These are phyloP conservation scores for Dendrobium nobile DNA, from an alignment of 106 monocot species.

Conservation along the genomic window DNA sequence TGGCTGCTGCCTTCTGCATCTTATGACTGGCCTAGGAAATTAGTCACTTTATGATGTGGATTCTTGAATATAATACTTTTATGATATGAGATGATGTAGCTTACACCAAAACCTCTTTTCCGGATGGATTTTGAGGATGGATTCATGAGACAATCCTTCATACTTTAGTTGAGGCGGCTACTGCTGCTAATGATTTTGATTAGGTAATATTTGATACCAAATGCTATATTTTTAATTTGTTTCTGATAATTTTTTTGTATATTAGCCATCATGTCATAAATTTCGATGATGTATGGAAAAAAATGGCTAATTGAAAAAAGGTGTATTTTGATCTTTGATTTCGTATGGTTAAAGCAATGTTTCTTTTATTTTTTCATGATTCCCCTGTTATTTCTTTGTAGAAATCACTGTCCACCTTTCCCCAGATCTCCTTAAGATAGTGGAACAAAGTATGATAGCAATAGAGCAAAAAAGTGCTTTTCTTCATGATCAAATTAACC, in stretches of 20 bases:
- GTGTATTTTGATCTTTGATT: not conserved
- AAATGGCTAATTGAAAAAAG: not conserved
- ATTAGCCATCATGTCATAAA: not conserved
- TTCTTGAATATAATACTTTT: not conserved
- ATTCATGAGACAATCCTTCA: not conserved
- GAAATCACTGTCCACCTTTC: constrained; percentile 16
- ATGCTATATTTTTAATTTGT: not conserved
- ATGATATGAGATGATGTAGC: not conserved
- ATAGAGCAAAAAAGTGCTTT: constrained; percentile 44
- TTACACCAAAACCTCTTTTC: not conserved
- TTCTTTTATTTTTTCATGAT: not conserved
- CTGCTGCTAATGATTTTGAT: not conserved
- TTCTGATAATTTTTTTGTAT: not conserved
- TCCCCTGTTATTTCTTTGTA: not conserved
- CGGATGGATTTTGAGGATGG: not conserved
- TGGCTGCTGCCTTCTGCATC: not conserved
- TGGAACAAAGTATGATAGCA: constrained; percentile 45
- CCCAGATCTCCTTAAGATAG: constrained; percentile 25
- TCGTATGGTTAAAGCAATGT: not conserved
- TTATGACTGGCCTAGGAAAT: not conserved
- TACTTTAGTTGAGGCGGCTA: not conserved
- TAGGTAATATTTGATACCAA: not conserved
- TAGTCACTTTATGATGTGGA: not conserved
- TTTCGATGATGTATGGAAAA: not conserved
- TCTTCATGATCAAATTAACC: constrained; percentile 32